These are phyloP conservation scores for Brassica balearica DNA, from an alignment of 441 rosid species.

Conservation along the genomic window DNA sequence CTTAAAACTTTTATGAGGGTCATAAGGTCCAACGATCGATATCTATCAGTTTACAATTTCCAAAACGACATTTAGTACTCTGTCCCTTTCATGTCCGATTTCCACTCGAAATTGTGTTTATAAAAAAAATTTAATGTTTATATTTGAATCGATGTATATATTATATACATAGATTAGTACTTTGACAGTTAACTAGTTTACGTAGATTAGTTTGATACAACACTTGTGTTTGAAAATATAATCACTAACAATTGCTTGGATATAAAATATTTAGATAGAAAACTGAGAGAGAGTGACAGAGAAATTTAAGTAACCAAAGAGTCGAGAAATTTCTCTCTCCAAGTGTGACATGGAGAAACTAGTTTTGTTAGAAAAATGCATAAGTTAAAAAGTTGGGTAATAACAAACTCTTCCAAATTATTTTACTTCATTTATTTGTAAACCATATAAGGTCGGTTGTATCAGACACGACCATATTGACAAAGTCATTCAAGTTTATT, in stretches of 20 bases:
- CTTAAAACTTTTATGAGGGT: conserved; percentile 15
- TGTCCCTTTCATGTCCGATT: conserved; percentile 27
- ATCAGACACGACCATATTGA: too few species aligned
- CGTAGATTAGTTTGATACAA: neutral
- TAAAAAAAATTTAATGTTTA: neutral
- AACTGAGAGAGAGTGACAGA: conserved; percentile 14
- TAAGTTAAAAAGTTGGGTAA: too few species aligned
- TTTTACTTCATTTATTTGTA: too few species aligned
- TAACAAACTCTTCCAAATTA: too few species aligned
- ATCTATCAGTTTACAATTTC: conserved; percentile 36
- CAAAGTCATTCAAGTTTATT: too few species aligned
- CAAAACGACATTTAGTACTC: conserved; percentile 36
- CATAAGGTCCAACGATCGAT: conserved; percentile 29
- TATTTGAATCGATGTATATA: conserved; percentile 3
- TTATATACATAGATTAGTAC: conserved; percentile 16
- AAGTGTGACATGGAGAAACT: conserved; percentile 35
- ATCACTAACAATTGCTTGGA: neutral
- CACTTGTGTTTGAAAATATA: neutral
- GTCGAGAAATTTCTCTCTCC: conserved; percentile 42
- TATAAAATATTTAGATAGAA: neutral
- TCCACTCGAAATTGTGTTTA: conserved; percentile 7
- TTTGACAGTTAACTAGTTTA: conserved; percentile 29
- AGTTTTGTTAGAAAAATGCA: too few species aligned
- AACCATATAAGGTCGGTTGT: too few species aligned
- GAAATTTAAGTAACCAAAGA: conserved; percentile 46